Conservation (phyloP, 2,329 filamentous ascomycete species). For the Rachicladosporium sp. region DNA sequence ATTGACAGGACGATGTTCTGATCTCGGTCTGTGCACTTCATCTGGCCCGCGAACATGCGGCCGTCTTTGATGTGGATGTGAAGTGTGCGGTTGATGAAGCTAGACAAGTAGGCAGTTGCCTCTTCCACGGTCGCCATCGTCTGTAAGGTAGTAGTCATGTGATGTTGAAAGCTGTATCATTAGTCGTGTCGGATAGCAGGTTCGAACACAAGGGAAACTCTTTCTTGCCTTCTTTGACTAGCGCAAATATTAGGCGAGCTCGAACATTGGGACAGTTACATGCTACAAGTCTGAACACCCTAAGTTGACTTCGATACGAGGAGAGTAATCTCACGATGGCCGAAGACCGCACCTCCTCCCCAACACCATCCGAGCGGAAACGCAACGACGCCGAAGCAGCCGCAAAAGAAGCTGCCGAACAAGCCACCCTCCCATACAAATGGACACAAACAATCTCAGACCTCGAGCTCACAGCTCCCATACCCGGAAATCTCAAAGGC, state of each 20-base stretch:
- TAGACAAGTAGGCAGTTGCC: conserved; percentile 17
- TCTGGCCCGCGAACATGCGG: conserved; percentile 76
- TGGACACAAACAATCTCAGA: conserved; percentile 92
- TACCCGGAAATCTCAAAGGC: conserved; percentile 74
- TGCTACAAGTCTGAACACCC: no score
- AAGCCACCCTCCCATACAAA: conserved; percentile 86
- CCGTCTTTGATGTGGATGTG: conserved; percentile 70
- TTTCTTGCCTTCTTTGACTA: no score
- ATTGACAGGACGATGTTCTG: conserved; percentile 70
- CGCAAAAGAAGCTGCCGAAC: conserved; percentile 72
- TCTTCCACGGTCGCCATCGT: conserved; percentile 3
- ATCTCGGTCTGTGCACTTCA: conserved; percentile 92
- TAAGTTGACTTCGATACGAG: no score
- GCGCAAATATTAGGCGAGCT: no score
- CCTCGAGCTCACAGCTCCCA: conserved; percentile 63
- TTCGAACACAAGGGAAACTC: no score
- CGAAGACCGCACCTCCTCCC: conserved; percentile 26
- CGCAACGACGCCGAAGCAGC: conserved; percentile 45
- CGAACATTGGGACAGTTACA: no score
- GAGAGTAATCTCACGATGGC: no score
- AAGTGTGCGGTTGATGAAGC: conserved; percentile 49
- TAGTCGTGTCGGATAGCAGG: no score
- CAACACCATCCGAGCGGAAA: conserved; percentile 42
- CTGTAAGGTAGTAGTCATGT: no score
- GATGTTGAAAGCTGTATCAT: no score